phyloP scores from a whole-genome alignment of 2,329 filamentous ascomycete species.

The Beauveria scarabaeidicola region DNA sequence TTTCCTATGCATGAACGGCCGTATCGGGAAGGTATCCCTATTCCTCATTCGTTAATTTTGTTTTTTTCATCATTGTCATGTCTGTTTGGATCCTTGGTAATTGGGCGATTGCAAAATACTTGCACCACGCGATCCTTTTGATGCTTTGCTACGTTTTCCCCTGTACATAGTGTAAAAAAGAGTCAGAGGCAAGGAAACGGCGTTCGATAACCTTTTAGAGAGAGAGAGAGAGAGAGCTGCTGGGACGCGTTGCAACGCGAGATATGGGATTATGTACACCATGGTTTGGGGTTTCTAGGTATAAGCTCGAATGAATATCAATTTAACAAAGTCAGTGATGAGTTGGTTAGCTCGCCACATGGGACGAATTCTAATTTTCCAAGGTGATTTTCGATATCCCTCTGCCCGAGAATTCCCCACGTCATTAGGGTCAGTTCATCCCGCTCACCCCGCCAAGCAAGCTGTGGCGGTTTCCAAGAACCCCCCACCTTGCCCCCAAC shows the following conservation, averaged over 20 bases:
- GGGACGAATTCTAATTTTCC: neutral
- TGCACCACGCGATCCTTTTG: neutral
- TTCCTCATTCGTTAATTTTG: neutral
- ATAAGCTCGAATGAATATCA: slow-evolving; percentile 1
- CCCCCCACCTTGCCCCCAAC: slow-evolving; percentile 12
- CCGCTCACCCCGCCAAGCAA: neutral
- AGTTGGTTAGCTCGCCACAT: neutral
- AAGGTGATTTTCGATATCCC: neutral
- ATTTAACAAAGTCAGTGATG: neutral
- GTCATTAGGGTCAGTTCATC: neutral
- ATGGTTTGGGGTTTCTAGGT: neutral
- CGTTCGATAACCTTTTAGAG: slow-evolving; percentile 1
- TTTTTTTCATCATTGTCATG: neutral
- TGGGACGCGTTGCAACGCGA: neutral
- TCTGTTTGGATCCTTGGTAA: neutral
- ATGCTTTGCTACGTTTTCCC: neutral
- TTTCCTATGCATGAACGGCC: slow-evolving; percentile 1
- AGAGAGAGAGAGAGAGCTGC: neutral
- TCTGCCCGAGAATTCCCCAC: slow-evolving; percentile 3
- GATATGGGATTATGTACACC: neutral
- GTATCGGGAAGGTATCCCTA: neutral
- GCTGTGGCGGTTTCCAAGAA: neutral
- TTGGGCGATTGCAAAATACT: neutral
- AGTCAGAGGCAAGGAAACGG: neutral
- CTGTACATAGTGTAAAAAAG: slow-evolving; percentile 8